These are phyloP conservation scores for Cicer judaicum DNA, from an alignment of 306 rosid genomes.

Conservation along the genomic window DNA sequence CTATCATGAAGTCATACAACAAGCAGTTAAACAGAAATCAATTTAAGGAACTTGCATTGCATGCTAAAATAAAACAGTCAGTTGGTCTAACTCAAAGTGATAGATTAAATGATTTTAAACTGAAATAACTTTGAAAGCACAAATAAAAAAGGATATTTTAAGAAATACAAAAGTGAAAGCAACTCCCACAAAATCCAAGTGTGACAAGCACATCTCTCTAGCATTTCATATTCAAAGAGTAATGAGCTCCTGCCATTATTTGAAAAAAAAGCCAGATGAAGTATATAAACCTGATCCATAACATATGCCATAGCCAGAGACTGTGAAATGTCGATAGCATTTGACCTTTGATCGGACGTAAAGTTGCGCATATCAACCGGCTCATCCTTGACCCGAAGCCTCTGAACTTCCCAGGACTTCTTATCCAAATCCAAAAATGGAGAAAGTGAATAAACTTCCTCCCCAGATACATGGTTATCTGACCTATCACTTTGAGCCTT, in stretches of 20 bases:
- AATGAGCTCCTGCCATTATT: conserved; percentile 7
- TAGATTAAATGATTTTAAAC: conserved; percentile 15
- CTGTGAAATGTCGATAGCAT: conserved; percentile 79
- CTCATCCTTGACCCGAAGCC: conserved; percentile 49
- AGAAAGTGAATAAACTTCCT: conserved; percentile 58
- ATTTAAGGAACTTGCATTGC: conserved; percentile 25
- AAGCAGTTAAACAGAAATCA: conserved; percentile 26
- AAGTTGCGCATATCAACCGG: conserved; percentile 51
- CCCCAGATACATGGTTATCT: conserved; percentile 46
- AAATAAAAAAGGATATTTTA: conserved; percentile 20
- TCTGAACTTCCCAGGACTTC: conserved; percentile 58
- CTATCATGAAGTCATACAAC: conserved; percentile 15
- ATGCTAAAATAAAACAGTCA: conserved; percentile 15
- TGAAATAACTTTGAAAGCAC: conserved; percentile 36
- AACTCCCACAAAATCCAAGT: conserved; percentile 19
- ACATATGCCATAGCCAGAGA: conserved; percentile 92
- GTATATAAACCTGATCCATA: conserved; percentile 90
- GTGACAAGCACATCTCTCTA: conserved; percentile 21
- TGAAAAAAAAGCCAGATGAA: neutral
- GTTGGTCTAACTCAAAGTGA: conserved; percentile 11
- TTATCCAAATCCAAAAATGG: conserved; percentile 52
- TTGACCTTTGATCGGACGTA: conserved; percentile 69
- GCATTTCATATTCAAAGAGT: conserved; percentile 24
- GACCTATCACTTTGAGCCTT: conserved; percentile 50
- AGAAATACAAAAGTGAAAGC: conserved; percentile 31